Conservation (phyloP, 164 flowering plant genomes). For the Aristolochia californica region DNA sequence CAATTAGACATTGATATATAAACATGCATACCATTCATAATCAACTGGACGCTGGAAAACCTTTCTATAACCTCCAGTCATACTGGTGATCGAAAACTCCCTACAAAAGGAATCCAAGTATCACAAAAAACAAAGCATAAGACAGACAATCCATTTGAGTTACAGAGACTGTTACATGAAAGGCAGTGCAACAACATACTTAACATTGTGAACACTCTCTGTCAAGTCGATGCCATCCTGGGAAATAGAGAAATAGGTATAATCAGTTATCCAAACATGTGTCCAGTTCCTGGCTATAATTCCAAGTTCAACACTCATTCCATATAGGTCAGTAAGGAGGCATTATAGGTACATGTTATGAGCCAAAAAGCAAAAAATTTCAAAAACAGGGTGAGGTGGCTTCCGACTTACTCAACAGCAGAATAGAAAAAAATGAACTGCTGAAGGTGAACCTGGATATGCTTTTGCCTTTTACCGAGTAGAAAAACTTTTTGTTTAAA, state of each 20-base stretch:
- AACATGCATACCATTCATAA: slow-evolving; percentile 54
- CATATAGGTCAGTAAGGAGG: neutral
- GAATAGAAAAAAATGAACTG: neutral
- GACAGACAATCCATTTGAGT: neutral
- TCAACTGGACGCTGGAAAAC: slow-evolving; percentile 74
- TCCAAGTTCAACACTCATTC: neutral
- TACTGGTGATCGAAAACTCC: slow-evolving; percentile 77
- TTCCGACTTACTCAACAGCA: neutral
- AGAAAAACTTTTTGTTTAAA: no score
- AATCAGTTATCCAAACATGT: neutral
- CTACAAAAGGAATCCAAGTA: slow-evolving; percentile 25
- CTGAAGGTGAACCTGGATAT: neutral
- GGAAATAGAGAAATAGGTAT: neutral
- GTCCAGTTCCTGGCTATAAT: neutral
- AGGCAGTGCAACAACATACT: slow-evolving; percentile 29
- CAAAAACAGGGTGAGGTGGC: neutral
- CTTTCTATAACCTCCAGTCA: slow-evolving; percentile 83
- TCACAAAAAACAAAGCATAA: neutral
- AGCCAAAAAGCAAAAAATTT: neutral
- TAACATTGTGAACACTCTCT: slow-evolving; percentile 57
- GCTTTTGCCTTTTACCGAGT: no score
- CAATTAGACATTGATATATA: neutral
- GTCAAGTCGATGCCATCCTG: slow-evolving; percentile 72
- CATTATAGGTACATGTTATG: neutral
- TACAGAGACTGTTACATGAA: neutral